phyloP scores from a whole-genome alignment of 257 asterid genomes.

The Forsythia suspensa region DNA sequence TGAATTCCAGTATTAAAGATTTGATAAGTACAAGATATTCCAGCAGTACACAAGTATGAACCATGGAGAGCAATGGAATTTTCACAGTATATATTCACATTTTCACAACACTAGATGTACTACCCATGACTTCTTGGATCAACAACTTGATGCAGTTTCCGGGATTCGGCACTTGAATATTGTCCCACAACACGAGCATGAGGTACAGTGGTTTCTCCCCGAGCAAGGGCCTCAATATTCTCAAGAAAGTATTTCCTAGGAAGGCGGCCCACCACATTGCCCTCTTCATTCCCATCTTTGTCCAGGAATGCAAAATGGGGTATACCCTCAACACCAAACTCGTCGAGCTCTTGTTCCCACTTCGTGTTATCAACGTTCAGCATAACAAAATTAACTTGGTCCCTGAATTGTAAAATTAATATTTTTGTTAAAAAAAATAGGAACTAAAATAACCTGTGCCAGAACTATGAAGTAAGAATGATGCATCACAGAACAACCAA shows the following conservation, averaged over 20 bases:
- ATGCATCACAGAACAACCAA: not conserved
- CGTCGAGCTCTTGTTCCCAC: constrained; percentile 99
- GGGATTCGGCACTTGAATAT: constrained; percentile 66
- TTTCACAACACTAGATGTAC: not conserved
- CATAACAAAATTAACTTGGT: constrained; percentile 88
- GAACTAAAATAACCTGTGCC: not conserved
- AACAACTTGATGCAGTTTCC: constrained; percentile 65
- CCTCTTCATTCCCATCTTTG: constrained; percentile 84
- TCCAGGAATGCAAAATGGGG: constrained; percentile 98
- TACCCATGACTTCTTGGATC: constrained; percentile 97
- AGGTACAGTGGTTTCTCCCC: constrained; percentile 76
- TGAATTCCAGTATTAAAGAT: not conserved
- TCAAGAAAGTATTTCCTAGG: constrained; percentile 76
- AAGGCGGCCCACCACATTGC: constrained; percentile 92
- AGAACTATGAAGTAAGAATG: not conserved
- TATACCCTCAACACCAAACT: constrained; percentile 96
- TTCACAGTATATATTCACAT: constrained; percentile 3
- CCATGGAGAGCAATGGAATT: not conserved
- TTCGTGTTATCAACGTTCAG: constrained; percentile 95
- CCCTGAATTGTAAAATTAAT: constrained; percentile 46
- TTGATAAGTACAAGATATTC: not conserved
- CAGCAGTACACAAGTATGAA: not conserved
- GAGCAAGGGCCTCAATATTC: constrained; percentile 86
- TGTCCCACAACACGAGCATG: constrained; percentile 88
- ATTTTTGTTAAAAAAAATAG: not conserved